Evolutionary conservation across 306 rosid genomes (phyloP).

Genomic region (Ormosia semicastrata): DNA sequence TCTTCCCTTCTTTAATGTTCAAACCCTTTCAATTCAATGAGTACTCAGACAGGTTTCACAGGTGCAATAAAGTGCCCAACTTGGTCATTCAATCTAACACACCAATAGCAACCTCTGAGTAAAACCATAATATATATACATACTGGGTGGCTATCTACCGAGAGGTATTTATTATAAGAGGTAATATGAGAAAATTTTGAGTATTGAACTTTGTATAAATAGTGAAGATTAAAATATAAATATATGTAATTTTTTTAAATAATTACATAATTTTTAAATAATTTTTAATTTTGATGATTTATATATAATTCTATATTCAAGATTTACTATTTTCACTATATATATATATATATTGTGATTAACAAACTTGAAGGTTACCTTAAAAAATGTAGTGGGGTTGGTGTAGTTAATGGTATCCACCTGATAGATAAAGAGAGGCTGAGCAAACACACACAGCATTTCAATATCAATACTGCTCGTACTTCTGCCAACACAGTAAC

Average conservation of each 20-base stretch:
- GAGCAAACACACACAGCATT: not conserved
- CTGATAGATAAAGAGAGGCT: slow-evolving; percentile 16
- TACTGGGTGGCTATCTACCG: too few relatives aligned
- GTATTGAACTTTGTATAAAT: too few relatives aligned
- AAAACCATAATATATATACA: not conserved
- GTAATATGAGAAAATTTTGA: too few relatives aligned
- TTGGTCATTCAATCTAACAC: slow-evolving; percentile 11
- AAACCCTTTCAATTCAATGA: slow-evolving; percentile 5
- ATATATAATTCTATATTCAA: too few relatives aligned
- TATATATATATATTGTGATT: not conserved
- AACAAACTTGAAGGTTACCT: slow-evolving; percentile 13
- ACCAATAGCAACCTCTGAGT: not conserved
- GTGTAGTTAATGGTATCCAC: slow-evolving; percentile 20
- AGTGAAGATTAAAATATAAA: too few relatives aligned
- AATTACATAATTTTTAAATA: too few relatives aligned
- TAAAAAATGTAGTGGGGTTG: slow-evolving; percentile 15
- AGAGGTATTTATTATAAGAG: too few relatives aligned
- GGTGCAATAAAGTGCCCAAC: slow-evolving; percentile 26
- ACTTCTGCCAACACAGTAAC: slow-evolving; percentile 60
- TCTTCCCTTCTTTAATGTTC: slow-evolving; percentile 3
- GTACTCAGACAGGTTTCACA: slow-evolving; percentile 17
- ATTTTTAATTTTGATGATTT: too few relatives aligned
- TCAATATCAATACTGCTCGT: slow-evolving; percentile 34
- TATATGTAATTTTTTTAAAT: too few relatives aligned
- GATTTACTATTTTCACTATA: too few relatives aligned